phyloP scores from a whole-genome alignment of 1,284 basidiomycete species.

The Agroathelia rolfsii region DNA sequence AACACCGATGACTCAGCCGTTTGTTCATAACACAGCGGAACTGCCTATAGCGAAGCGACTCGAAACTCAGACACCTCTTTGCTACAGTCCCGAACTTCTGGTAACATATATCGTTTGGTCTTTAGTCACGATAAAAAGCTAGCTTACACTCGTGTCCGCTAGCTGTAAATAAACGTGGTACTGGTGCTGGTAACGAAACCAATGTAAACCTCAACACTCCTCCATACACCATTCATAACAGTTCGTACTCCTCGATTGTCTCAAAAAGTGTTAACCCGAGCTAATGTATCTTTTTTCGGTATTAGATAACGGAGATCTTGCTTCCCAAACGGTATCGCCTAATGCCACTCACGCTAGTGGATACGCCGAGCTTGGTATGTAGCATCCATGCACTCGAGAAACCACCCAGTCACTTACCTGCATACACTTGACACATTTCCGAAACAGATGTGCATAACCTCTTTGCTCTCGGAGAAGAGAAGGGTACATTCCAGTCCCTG shows the following conservation, averaged over 20 bases:
- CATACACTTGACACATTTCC: too few species aligned
- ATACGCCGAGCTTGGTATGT: slow-evolving; percentile 42
- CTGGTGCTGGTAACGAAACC: slow-evolving; percentile 9
- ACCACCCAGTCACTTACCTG: too few species aligned
- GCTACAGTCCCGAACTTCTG: slow-evolving; percentile 25
- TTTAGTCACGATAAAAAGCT: slow-evolving; percentile 21
- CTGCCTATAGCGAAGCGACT: slow-evolving; percentile 13
- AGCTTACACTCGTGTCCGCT: slow-evolving; percentile 8
- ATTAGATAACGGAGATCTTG: slow-evolving; percentile 37
- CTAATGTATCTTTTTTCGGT: not conserved
- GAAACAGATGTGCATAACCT: slow-evolving; percentile 61
- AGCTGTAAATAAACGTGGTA: slow-evolving; percentile 11
- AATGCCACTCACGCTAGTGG: slow-evolving; percentile 53
- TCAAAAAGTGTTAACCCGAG: not conserved
- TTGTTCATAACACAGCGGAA: slow-evolving; percentile 5
- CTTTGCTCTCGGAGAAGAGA: slow-evolving; percentile 57
- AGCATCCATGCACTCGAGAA: too few species aligned
- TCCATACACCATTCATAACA: slow-evolving; percentile 26
- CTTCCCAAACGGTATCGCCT: slow-evolving; percentile 39
- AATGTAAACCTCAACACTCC: slow-evolving; percentile 16
- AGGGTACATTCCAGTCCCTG: slow-evolving; percentile 47
- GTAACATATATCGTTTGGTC: slow-evolving; percentile 24
- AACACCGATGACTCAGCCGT: not conserved
- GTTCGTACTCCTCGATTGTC: slow-evolving; percentile 4
- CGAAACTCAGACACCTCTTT: slow-evolving; percentile 26